These are phyloP conservation scores for Elaeagnus macrophylla DNA, from an alignment of 306 rosid genomes.

Conservation along the genomic window DNA sequence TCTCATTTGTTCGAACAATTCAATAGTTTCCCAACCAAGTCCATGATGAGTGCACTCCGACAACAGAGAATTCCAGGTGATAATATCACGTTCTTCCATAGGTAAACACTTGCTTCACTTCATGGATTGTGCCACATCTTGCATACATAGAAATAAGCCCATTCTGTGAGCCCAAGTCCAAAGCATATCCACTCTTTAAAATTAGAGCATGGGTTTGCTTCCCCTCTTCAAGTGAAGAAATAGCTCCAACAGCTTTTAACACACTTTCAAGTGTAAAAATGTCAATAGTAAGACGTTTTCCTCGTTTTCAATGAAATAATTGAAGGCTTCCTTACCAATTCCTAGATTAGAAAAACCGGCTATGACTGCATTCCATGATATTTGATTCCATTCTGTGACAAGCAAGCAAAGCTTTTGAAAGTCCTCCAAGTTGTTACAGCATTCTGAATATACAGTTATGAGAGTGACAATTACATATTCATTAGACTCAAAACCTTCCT, in stretches of 20 bases:
- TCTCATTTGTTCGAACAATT: constrained; percentile 36
- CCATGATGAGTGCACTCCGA: constrained; percentile 36
- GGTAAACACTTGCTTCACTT: constrained; percentile 24
- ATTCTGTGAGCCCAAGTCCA: constrained; percentile 29
- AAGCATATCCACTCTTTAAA: constrained; percentile 25
- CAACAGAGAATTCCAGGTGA: constrained; percentile 38
- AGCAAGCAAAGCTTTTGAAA: constrained; percentile 25
- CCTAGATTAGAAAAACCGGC: constrained; percentile 41
- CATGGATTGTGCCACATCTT: constrained; percentile 32
- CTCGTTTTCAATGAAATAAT: constrained; percentile 27
- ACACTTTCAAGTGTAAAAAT: constrained; percentile 30
- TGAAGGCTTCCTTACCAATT: constrained; percentile 25
- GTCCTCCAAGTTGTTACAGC: constrained; percentile 32
- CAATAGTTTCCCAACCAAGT: constrained; percentile 29
- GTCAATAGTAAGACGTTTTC: constrained; percentile 20
- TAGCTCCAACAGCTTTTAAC: constrained; percentile 17
- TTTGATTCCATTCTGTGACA: constrained; percentile 19
- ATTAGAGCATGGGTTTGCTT: constrained; percentile 37
- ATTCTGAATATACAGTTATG: constrained; percentile 29
- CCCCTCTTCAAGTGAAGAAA: constrained; percentile 34
- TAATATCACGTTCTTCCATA: constrained; percentile 27
- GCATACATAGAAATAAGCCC: constrained; percentile 51
- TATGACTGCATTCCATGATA: constrained; percentile 43
- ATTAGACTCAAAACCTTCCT: constrained; percentile 30
- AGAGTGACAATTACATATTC: constrained; percentile 25